These are phyloP conservation scores for Mollisia scopiformis DNA, from an alignment of 2,329 filamentous ascomycete genomes.

Conservation along the genomic window DNA sequence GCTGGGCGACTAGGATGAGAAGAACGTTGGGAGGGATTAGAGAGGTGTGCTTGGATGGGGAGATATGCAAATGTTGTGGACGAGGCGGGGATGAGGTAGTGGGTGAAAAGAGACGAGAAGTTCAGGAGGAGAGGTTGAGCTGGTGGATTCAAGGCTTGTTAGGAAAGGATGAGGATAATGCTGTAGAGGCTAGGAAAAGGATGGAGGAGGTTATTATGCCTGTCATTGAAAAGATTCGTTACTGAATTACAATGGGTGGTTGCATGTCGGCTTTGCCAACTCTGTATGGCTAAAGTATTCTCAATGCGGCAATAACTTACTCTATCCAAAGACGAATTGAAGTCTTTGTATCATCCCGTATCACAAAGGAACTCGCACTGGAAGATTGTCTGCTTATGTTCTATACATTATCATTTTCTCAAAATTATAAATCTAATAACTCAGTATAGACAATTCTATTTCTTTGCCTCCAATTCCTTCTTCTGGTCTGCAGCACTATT, in stretches of 20 bases:
- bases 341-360: neutral
- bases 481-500: constrained; percentile 16
- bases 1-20: neutral
- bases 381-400: neutral
- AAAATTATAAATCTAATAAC: neutral
- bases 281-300: neutral
- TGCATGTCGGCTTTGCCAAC: no score
- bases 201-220: neutral
- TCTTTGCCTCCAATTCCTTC: constrained; percentile 9
- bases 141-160: neutral
- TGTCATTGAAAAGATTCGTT: neutral
- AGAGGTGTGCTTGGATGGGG: neutral
- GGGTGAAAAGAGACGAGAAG: neutral
- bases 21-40: neutral
- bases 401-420: constrained; percentile 1
- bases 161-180: neutral
- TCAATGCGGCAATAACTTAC: neutral
- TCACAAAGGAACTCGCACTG: neutral
- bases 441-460: neutral
- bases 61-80: neutral
- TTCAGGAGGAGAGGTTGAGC: neutral
- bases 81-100: neutral
- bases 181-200: neutral
- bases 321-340: neutral
- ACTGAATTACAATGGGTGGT: neutral